phyloP scores from a whole-genome alignment of 2,329 filamentous ascomycete species.

The Stagonosporopsis vannaccii region DNA sequence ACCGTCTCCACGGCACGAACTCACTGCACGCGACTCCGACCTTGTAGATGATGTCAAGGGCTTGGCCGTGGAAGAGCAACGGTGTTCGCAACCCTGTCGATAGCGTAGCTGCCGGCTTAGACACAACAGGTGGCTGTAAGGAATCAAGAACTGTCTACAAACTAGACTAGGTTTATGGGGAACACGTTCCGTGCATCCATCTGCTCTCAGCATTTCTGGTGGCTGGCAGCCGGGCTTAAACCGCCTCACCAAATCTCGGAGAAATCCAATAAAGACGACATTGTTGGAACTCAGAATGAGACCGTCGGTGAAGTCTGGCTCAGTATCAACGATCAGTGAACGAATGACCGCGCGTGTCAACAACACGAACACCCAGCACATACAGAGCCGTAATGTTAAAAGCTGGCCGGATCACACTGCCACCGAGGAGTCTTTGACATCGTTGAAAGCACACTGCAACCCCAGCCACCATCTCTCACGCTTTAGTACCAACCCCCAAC shows the following conservation, averaged over 20 bases:
- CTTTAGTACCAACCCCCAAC: background rate
- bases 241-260: slow-evolving; percentile 1
- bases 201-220: background rate
- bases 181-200: slow-evolving; percentile 5
- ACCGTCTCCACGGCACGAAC: slow-evolving; percentile 2
- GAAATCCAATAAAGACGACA: too few relatives aligned
- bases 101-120: background rate
- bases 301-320: background rate
- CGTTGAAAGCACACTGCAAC: background rate
- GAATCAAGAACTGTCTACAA: slow-evolving; percentile 18
- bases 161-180: slow-evolving; percentile 15
- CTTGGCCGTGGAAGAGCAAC: slow-evolving; percentile 7
- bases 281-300: background rate
- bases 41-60: slow-evolving; percentile 15
- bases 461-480: background rate
- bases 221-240: slow-evolving; percentile 8
- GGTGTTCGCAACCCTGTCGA: slow-evolving; percentile 9
- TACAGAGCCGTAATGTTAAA: background rate
- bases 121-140: slow-evolving; percentile 3
- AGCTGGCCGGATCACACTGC: background rate
- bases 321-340: background rate
- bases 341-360: background rate
- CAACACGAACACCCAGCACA: background rate
- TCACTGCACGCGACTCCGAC: slow-evolving; percentile 2
- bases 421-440: background rate